These are phyloP conservation scores for Lentinus brumalis DNA, from an alignment of 768 basidiomycete genomes.

Conservation along the genomic window DNA sequence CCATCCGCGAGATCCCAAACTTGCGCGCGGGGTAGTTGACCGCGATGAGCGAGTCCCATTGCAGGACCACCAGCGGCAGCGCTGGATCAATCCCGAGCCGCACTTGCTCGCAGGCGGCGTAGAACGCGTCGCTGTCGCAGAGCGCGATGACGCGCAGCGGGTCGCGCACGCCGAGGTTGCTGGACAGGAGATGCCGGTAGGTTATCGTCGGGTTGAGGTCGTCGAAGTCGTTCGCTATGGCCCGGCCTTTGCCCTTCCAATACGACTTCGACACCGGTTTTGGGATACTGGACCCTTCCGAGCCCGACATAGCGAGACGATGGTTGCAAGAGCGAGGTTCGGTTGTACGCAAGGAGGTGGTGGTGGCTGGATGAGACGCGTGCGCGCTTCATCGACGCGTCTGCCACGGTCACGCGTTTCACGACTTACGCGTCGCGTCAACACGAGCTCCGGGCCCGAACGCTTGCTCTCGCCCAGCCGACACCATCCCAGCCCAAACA, in stretches of 20 bases:
- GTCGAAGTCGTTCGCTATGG: constrained; percentile 47
- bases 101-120: constrained; percentile 83
- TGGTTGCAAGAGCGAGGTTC: neutral
- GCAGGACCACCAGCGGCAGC: constrained; percentile 77
- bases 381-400: neutral
- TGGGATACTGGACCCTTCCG: neutral
- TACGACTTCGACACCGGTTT: constrained; percentile 10
- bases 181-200: constrained; percentile 74
- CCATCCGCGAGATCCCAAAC: constrained; percentile 93
- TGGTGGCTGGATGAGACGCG: neutral
- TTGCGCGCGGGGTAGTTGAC: constrained; percentile 94
- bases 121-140: constrained; percentile 90
- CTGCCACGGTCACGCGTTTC: neutral
- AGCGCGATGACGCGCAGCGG: constrained; percentile 85
- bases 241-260: constrained; percentile 63
- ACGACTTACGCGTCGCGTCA: no score
- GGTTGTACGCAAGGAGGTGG: neutral
- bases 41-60: constrained; percentile 90
- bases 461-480: no score
- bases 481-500: no score
- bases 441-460: no score
- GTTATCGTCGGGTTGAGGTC: constrained; percentile 72
- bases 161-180: constrained; percentile 68
- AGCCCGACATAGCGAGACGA: neutral
- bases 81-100: constrained; percentile 66